A percentile compares a stretch with the other conserved stretches of the same genome.
Conservation (phyloP, 2,329 filamentous ascomycete genomes). For the Colletotrichum orbiculare region DNA sequence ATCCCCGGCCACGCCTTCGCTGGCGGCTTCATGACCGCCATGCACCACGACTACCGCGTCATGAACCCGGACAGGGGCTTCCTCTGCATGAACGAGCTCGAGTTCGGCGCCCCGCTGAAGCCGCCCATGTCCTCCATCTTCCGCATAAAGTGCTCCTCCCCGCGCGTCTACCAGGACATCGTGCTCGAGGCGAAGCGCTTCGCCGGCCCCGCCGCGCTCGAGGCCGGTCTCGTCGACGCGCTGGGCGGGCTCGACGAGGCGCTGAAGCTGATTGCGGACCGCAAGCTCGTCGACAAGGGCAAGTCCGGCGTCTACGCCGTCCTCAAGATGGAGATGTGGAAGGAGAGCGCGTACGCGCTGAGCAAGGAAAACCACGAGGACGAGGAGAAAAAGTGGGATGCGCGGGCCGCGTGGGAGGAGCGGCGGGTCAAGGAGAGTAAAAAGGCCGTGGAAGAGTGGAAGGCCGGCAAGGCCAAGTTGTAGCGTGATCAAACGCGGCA, state of each 20-base stretch:
- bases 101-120: slow-evolving; percentile 80
- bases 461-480: slow-evolving; percentile 50
- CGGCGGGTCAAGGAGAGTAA: slow-evolving; percentile 59
- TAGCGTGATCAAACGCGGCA: slow-evolving; percentile 33
- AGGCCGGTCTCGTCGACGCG: slow-evolving; percentile 75
- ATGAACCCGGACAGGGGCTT: slow-evolving; percentile 78
- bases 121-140: slow-evolving; percentile 81
- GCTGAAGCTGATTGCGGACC: slow-evolving; percentile 68
- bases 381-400: slow-evolving; percentile 61
- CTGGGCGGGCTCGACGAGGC: slow-evolving; percentile 74
- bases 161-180: slow-evolving; percentile 69
- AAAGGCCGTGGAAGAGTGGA: slow-evolving; percentile 59
- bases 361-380: slow-evolving; percentile 60
- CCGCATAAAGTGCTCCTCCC: slow-evolving; percentile 68
- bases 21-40: slow-evolving; percentile 82
- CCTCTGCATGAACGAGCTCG: slow-evolving; percentile 83
- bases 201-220: slow-evolving; percentile 70
- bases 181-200: slow-evolving; percentile 81
- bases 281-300: slow-evolving; percentile 70
- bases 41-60: slow-evolving; percentile 86
- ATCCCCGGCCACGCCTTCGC: slow-evolving; percentile 86
- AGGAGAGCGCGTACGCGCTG: slow-evolving; percentile 70
- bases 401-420: slow-evolving; percentile 53
- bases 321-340: slow-evolving; percentile 82
- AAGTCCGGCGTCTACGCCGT: slow-evolving; percentile 74